These are phyloP conservation scores for Colletotrichum lupini DNA, from an alignment of 2,329 filamentous ascomycete species.

Conservation along the genomic window DNA sequence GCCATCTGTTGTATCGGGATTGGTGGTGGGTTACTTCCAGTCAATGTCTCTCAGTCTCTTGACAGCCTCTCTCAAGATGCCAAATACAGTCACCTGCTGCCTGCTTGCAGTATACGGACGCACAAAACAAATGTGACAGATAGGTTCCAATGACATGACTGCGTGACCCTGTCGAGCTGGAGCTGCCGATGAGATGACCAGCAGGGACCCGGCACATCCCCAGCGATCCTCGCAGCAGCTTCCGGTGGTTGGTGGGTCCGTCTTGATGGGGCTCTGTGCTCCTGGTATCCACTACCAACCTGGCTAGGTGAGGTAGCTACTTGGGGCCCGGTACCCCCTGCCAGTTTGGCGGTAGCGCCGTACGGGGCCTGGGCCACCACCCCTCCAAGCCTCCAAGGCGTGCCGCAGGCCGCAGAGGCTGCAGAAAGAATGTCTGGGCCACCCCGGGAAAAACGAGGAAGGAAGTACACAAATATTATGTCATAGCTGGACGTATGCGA, in stretches of 20 bases:
- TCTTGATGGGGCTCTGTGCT: slow-evolving; percentile 4
- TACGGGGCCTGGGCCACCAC: slow-evolving; percentile 13
- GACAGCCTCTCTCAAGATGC: no score
- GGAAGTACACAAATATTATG: slow-evolving; percentile 26
- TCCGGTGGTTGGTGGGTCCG: slow-evolving; percentile 27
- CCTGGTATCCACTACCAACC: background rate
- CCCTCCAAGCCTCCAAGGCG: no score
- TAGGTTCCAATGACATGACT: background rate
- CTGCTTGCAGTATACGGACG: background rate
- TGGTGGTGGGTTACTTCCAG: background rate
- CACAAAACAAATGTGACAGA: background rate
- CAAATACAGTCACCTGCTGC: no score
- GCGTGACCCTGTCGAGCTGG: slow-evolving; percentile 12
- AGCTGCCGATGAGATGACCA: background rate
- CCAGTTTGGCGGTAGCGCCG: slow-evolving; percentile 8
- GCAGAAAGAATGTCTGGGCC: background rate
- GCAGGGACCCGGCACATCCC: slow-evolving; percentile 26
- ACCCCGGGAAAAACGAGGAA: background rate
- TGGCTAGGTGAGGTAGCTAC: no score
- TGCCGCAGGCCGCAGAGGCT: no score
- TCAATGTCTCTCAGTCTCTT: background rate
- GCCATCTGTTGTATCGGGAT: background rate
- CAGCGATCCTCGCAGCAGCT: slow-evolving; percentile 34
- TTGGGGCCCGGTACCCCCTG: background rate
- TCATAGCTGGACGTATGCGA: slow-evolving; percentile 15